Evolutionary conservation across 2,329 filamentous ascomycete genomes (phyloP).

Genomic region (Epichloe brachyelytri): DNA sequence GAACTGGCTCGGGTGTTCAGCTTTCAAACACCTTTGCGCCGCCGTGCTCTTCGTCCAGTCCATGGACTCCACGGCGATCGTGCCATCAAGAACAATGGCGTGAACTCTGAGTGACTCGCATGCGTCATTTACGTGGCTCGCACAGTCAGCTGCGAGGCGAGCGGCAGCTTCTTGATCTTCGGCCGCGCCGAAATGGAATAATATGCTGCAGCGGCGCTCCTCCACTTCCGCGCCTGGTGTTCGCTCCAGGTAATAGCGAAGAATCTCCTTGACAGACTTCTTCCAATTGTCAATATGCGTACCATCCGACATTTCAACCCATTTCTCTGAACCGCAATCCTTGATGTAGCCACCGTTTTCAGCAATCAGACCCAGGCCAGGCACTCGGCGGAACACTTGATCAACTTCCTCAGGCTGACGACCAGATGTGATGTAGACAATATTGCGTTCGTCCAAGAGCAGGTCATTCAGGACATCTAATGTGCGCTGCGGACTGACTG

Average conservation of each 20-base stretch:
- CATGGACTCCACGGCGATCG: conserved; percentile 71
- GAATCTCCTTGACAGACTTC: conserved; percentile 64
- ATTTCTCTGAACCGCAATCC: conserved; percentile 52
- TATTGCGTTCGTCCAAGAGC: conserved; percentile 65
- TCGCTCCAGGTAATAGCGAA: conserved; percentile 81
- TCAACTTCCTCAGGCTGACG: conserved; percentile 81
- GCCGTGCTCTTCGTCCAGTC: conserved; percentile 84
- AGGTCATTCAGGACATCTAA: conserved; percentile 74
- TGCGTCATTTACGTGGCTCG: conserved; percentile 88
- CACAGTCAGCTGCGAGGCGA: conserved; percentile 77
- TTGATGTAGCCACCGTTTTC: conserved; percentile 91
- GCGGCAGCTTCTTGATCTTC: conserved; percentile 64
- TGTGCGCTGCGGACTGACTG: conserved; percentile 72
- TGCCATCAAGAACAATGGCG: conserved; percentile 67
- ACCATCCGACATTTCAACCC: conserved; percentile 67
- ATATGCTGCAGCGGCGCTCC: conserved; percentile 78
- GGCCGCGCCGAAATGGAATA: conserved; percentile 80
- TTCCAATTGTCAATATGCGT: conserved; percentile 68
- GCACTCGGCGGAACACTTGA: conserved; percentile 69
- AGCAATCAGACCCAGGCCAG: conserved; percentile 76
- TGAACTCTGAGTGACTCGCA: conserved; percentile 75
- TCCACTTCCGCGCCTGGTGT: conserved; percentile 81
- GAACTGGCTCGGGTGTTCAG: conserved; percentile 28
- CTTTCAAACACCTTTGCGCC: conserved; percentile 57
- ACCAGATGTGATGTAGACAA: conserved; percentile 88